phyloP scores from a whole-genome alignment of 345 rosid species.

The Erodium maritimum region DNA sequence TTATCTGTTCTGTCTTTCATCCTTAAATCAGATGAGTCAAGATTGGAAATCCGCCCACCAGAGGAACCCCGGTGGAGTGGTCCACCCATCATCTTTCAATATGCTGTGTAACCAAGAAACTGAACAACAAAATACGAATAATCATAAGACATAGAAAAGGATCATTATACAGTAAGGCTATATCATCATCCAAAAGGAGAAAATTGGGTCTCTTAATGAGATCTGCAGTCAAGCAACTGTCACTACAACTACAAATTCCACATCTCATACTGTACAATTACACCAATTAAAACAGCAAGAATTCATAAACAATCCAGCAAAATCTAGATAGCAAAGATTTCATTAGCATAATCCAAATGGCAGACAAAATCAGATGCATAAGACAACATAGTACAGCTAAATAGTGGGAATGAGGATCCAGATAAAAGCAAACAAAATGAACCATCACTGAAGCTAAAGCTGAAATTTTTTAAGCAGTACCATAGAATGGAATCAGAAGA shows the following conservation, averaged over 20 bases:
- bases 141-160: background rate
- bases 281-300: background rate
- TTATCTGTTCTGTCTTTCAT: conserved; percentile 68
- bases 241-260: background rate
- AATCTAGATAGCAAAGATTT: background rate
- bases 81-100: background rate
- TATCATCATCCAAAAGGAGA: background rate
- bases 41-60: background rate
- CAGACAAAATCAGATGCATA: background rate
- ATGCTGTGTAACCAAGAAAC: background rate
- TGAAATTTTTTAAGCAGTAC: too few species aligned
- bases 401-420: background rate
- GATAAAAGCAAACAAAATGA: background rate
- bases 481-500: background rate
- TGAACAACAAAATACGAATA: background rate
- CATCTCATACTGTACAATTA: background rate
- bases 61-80: background rate
- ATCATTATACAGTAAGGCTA: background rate
- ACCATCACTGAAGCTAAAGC: too few species aligned
- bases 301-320: background rate
- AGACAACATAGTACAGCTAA: background rate
- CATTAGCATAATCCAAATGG: too few species aligned
- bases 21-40: conserved; percentile 52
- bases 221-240: background rate
- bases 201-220: background rate